phyloP scores from a whole-genome alignment of 768 basidiomycete species.

The Pulveroboletus sp. region DNA sequence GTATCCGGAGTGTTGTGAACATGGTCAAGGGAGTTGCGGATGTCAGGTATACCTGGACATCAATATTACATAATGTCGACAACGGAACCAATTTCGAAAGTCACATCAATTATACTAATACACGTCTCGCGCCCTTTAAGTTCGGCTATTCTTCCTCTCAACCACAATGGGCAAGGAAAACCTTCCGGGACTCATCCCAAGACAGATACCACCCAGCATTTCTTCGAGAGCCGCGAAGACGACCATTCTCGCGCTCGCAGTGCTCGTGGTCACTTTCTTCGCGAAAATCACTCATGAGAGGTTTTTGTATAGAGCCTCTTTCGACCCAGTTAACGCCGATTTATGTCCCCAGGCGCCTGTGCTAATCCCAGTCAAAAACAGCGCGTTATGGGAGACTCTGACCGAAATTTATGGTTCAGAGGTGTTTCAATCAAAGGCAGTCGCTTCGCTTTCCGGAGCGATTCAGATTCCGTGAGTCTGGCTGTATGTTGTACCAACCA shows the following conservation, averaged over 20 bases:
- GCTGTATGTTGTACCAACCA: background rate
- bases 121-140: no score
- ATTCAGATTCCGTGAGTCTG: slow-evolving; percentile 41
- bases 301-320: background rate
- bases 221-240: slow-evolving; percentile 11
- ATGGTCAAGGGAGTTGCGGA: no score
- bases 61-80: no score
- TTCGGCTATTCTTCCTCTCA: background rate
- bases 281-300: slow-evolving; percentile 1
- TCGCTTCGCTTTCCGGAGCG: slow-evolving; percentile 39
- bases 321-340: background rate
- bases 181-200: slow-evolving; percentile 13
- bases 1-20: no score
- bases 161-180: slow-evolving; percentile 17
- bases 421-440: slow-evolving; percentile 33
- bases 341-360: slow-evolving; percentile 36
- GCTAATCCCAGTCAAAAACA: slow-evolving; percentile 34
- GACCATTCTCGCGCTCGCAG: slow-evolving; percentile 14
- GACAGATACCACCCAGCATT: background rate
- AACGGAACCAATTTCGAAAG: no score
- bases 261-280: slow-evolving; percentile 16
- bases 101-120: no score
- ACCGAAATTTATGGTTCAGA: slow-evolving; percentile 31
- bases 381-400: slow-evolving; percentile 32
- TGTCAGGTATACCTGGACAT: no score